Percentiles rank a stretch among this genome's conserved stretches.
Evolutionary conservation across 1,139 yeast genomes (phyloP).

Genomic region (Scheffersomyces lignicola): DNA sequence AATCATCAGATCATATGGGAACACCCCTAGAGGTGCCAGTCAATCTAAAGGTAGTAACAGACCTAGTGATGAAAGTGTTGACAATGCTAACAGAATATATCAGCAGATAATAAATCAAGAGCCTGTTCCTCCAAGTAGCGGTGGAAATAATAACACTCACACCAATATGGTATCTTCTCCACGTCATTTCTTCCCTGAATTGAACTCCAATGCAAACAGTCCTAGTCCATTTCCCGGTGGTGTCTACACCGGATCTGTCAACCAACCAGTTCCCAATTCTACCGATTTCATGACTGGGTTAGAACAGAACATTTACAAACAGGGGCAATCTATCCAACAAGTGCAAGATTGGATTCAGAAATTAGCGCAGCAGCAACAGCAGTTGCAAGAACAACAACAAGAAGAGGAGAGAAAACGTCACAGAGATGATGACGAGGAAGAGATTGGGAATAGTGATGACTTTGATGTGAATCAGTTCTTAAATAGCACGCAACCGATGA

Average conservation of each 20-base stretch:
- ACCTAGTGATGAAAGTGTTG: conserved; percentile 7
- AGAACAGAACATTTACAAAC: conserved; percentile 47
- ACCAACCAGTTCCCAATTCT: neutral
- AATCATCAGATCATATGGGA: conserved; percentile 33
- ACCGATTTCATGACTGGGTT: conserved; percentile 31
- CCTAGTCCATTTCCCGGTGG: conserved; percentile 12
- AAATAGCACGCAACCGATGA: conserved; percentile 15
- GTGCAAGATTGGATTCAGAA: conserved; percentile 60
- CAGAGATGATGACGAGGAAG: neutral
- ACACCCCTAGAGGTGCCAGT: conserved; percentile 16
- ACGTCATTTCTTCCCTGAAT: conserved; percentile 34
- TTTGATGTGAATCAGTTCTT: conserved; percentile 43
- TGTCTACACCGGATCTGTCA: neutral
- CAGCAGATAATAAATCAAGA: conserved; percentile 34
- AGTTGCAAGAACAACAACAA: conserved; percentile 28
- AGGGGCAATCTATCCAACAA: conserved; percentile 57
- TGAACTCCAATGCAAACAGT: conserved; percentile 19
- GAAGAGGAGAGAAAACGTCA: conserved; percentile 18
- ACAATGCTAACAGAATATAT: conserved; percentile 28
- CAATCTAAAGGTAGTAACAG: conserved; percentile 9
- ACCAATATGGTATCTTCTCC: conserved; percentile 21
- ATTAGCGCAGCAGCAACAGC: conserved; percentile 39
- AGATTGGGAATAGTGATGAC: conserved; percentile 26
- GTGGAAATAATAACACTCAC: neutral
- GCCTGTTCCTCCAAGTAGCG: conserved; percentile 8